Evolutionary conservation across 2,329 filamentous ascomycete species (phyloP).

Genomic region (Aquanectria penicillioides): DNA sequence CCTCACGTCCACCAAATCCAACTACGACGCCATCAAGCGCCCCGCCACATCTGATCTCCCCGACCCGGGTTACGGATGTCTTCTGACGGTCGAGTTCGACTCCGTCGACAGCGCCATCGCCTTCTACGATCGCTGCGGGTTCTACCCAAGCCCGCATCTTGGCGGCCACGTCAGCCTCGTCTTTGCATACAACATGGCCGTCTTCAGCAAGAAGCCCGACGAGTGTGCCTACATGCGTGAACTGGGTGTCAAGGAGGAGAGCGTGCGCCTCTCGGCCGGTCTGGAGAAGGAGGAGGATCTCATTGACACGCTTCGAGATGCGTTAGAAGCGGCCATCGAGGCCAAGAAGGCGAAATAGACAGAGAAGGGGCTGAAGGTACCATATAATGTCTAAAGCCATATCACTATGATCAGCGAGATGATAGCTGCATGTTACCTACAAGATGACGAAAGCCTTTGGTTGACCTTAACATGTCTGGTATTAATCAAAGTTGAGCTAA

Average conservation of each 20-base stretch:
- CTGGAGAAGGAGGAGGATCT: conserved; percentile 56
- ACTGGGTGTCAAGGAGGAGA: conserved; percentile 52
- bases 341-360: conserved; percentile 22
- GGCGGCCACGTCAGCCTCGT: conserved; percentile 63
- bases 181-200: conserved; percentile 57
- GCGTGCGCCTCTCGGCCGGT: conserved; percentile 59
- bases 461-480: neutral
- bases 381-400: no score
- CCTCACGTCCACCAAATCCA: conserved; percentile 43
- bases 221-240: conserved; percentile 49
- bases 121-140: conserved; percentile 61
- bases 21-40: conserved; percentile 50
- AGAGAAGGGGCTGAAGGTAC: no score
- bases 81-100: conserved; percentile 62
- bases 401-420: no score
- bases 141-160: conserved; percentile 63
- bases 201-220: conserved; percentile 52
- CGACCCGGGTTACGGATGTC: conserved; percentile 63
- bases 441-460: neutral
- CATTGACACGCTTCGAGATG: conserved; percentile 50
- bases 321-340: conserved; percentile 41
- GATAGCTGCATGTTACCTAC: neutral
- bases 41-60: conserved; percentile 54
- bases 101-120: conserved; percentile 50
- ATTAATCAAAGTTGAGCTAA: conserved; percentile 28